A percentile compares a stretch with the other conserved stretches of the same genome.
These are phyloP conservation scores for Graphilbum fragrans DNA, from an alignment of 2,329 filamentous ascomycete genomes.

Conservation along the genomic window DNA sequence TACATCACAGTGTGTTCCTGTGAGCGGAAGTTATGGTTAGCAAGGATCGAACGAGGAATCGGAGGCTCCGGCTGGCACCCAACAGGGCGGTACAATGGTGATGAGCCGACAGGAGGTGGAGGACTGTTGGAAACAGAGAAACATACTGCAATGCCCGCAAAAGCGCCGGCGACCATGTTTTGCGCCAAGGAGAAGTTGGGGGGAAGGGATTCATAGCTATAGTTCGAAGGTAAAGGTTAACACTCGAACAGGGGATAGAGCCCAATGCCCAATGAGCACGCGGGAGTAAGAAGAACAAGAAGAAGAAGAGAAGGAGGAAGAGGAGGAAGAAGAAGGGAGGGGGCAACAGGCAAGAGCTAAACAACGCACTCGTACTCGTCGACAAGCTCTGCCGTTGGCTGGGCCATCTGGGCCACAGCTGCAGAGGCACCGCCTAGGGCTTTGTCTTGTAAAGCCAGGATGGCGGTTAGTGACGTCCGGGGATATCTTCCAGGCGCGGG, in stretches of 20 bases:
- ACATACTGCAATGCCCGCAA: constrained; percentile 86
- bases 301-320: neutral
- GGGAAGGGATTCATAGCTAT: constrained; percentile 80
- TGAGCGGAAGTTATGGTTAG: neutral
- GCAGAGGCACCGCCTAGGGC: constrained; percentile 50
- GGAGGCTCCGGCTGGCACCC: neutral
- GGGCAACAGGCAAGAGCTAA: neutral
- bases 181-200: constrained; percentile 87
- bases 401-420: constrained; percentile 59
- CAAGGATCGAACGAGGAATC: no score
- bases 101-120: no score
- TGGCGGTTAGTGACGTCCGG: constrained; percentile 26
- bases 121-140: neutral
- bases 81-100: no score
- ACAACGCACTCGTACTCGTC: constrained; percentile 54
- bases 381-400: constrained; percentile 49
- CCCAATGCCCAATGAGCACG: no score
- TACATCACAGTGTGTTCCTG: constrained; percentile 99
- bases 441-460: constrained; percentile 51
- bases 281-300: neutral
- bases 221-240: constrained; percentile 10
- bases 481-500: neutral
- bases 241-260: no score
- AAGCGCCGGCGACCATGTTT: constrained; percentile 94
- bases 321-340: neutral